Base-by-base conservation (phyloP, 2,329 filamentous ascomycete genomes). In the Alternaria arborescens region DNA sequence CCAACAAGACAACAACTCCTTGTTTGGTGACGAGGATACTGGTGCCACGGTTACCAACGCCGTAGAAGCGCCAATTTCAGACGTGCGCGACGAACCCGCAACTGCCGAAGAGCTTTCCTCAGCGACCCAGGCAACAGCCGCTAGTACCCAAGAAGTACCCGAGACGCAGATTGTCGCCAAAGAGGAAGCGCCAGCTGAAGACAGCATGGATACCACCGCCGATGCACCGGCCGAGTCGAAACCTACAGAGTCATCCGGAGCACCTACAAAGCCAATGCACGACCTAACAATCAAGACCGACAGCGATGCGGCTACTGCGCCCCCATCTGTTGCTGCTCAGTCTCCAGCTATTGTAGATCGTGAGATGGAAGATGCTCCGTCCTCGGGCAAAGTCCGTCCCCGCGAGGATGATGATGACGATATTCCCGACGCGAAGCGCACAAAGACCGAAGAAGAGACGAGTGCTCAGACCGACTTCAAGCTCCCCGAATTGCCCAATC, bases 351-450 rank as follows among this genome's bases (percentile, higher is more conserved):
- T 61, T 18, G 52, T 65, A 6, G 77, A 79, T 58, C 71, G 72
- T 12, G 71, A 77, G 5, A 79, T 80, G 78, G 69, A 73, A 46
- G 79, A 81, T 56, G 77, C 76, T 41, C 78, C 78, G 7, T 64
- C 69, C 3, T 76, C 77, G n/a, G 77, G 77, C 32, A 77, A 77
- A 50, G 84, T 92, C 1, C 88, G 92, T 11, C 90, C 89, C 67
- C 89, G 94, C 14, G 70, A 71, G 47, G 70, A 70, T 28, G 93
- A 97, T 65, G 81, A 82, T 16, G 82, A 82, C 1, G 81, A 81
- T 18, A 81, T 75, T n/a, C 82, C 92, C 65, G 90, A 54, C 16
- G 87, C 93, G 1, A 97, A 97, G 82, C 89, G 94, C 26, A 88
- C 91, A 38, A 94, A 89, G 79, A 91, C 92, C 0, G 90, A 91